Evolutionary conservation across 73 alveolate genomes (phyloP), one percentile per base, ranked within the genome.

Genomic region (Paramecium sexaurelia): DNA sequence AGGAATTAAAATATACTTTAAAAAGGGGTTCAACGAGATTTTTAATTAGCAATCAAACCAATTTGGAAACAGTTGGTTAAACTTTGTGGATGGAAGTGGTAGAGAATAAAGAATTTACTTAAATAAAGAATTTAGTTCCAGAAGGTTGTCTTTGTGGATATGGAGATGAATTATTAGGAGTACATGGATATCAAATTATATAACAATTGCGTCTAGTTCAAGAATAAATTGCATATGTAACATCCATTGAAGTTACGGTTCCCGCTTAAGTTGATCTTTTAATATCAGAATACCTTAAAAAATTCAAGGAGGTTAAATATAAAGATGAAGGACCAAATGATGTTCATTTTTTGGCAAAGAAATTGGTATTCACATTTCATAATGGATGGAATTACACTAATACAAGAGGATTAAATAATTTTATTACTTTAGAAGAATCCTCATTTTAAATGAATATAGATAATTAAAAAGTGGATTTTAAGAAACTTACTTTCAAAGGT

Each of bases 341-440:
- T 1, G 27, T 78, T 3, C 40, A 78, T 22, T 29, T 78, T 41
- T 9, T 45, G 7, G 68, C 90, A 10, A 37, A 43, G 47, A 78
- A 75, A 78, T 78, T 78, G 32, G 90, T 78, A 7, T 39, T 39
- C 9, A 40, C 90, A 78, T 78, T 41, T 78, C 90, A 78, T 43
- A 78, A 78, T 78, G 90, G 90, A 78, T 78, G 90, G 90, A 78
- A 20, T 39, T 78, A 40, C 11, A 78, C 90, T 0, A 78, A 78
- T 78, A 78, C 75, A 9, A 78, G 90, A 45, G 90, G 90, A 40
- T 43, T 78, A 40, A 78, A 43, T 45, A 78, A 78, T 26, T 78
- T 41, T 41, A 61, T 78, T 0, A 78, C 90, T 40, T 43, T 78
- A 19, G 90, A 78, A 41, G 90, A 78, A 40, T 32, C 75, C 26